Conservation (phyloP, 495 filamentous ascomycete genomes). For the Penicillium silybi region DNA sequence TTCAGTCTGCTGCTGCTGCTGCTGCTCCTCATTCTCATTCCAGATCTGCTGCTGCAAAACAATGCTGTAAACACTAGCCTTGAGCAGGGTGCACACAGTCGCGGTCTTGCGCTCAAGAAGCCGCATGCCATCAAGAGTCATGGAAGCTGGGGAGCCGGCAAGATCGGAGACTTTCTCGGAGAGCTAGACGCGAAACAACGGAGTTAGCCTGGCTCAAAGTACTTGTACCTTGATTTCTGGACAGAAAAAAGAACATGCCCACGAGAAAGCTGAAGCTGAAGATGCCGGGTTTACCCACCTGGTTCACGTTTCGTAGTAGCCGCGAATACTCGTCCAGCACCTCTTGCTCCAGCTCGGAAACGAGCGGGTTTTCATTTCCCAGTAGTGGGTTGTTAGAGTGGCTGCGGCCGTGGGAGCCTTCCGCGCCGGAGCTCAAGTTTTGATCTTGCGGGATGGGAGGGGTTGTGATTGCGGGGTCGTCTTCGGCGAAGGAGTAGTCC, state of each 20-base stretch:
- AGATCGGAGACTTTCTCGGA: conserved; percentile 37
- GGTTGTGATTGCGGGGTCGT: conserved; percentile 21
- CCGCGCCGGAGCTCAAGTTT: conserved; percentile 15
- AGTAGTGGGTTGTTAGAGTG: conserved; percentile 39
- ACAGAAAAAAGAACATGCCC: not conserved
- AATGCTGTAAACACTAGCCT: conserved; percentile 97
- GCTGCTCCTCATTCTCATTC: conserved; percentile 49
- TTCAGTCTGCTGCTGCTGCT: conserved; percentile 28
- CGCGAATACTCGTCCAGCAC: conserved; percentile 90
- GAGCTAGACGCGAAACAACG: conserved; percentile 20
- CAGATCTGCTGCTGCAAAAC: conserved; percentile 95
- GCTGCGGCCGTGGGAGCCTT: conserved; percentile 10
- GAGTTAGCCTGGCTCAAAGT: not conserved
- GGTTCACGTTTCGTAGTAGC: conserved; percentile 85
- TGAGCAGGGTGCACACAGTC: conserved; percentile 88
- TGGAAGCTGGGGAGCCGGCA: conserved; percentile 27
- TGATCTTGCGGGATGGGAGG: conserved; percentile 17
- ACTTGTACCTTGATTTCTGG: not conserved
- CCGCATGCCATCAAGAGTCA: conserved; percentile 67
- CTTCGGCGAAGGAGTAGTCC: conserved; percentile 19
- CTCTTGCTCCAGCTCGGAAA: conserved; percentile 82
- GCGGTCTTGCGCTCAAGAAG: conserved; percentile 90
- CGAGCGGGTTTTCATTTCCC: conserved; percentile 32
- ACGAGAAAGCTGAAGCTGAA: no score
- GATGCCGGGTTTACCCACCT: conserved; percentile 47